Base-by-base conservation (phyloP, 306 rosid genomes). In the Cicer judaicum region DNA sequence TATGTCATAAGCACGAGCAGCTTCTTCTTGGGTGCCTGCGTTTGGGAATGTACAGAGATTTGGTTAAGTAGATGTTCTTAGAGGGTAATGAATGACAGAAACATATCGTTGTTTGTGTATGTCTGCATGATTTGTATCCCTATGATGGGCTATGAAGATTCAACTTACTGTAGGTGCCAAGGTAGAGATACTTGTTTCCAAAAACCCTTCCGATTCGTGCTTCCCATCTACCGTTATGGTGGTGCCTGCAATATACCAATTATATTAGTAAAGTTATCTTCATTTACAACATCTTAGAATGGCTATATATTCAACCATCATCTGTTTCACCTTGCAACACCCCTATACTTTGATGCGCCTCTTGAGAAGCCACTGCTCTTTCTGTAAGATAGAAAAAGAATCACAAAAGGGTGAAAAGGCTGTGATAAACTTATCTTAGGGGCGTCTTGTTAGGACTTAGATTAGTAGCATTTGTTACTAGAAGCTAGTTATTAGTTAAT, bases 191-290 rank as follows among this genome's bases (percentile, higher is more conserved):
- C 59, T 92, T 92, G 91, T 89, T 92, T 65, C 96, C 97, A 48
- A 86, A 89, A 77, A 89, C 97, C 84, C 96, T 84, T 50, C 96
- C 93, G 4, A 91, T 91, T 78, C 90, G 79, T 78, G 96, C 96
- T 80, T 91, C 96, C 96, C 96, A 92, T 86, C 97, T 89, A 18
- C 97, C 93, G 62, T 89, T 92, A 61, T 89, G 93, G 74, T 87
- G 93, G 81, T 90, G 91, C 90, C 96, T 90, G 85, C 74, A 70
- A 55, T 41, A 16, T 44, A 9, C 52, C 59, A 39, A 15, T n/a
- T 13, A 56, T 21, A 38, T 13, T 24, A n/a, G 13, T 64, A 21
- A 55, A 29, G 36, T 5, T 71, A 54, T 46, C 70, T 76, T 66
- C 61, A 57, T 49, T 6, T 48, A 40, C 19, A n/a, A 42, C 21